A percentile compares a stretch with the other conserved stretches of the same genome.
These are phyloP conservation scores for Sphaerulina populicola DNA, from an alignment of 2,329 filamentous ascomycete species.

Conservation along the genomic window DNA sequence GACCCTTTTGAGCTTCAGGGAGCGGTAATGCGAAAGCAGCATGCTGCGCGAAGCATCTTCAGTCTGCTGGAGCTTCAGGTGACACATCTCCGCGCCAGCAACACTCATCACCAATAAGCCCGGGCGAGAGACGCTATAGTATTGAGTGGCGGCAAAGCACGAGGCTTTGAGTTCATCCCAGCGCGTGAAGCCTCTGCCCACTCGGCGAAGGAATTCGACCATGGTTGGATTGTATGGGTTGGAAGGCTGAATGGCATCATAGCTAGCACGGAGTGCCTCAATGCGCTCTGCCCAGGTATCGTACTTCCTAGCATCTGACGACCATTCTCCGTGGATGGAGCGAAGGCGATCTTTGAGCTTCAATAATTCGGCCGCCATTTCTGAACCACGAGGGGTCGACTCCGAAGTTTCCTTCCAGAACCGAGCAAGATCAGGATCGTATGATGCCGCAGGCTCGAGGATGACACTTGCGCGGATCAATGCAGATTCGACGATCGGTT, in stretches of 20 bases:
- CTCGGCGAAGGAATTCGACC: conserved; percentile 20
- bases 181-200: conserved; percentile 14
- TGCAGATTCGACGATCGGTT: too few species aligned
- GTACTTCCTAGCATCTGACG: not conserved
- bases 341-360: too few species aligned
- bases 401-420: too few species aligned
- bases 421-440: too few species aligned
- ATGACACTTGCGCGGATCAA: too few species aligned
- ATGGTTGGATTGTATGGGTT: conserved; percentile 11
- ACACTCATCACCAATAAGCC: conserved; percentile 34
- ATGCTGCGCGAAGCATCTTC: not conserved
- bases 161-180: conserved; percentile 45
- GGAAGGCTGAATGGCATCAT: conserved; percentile 17
- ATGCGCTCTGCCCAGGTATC: conserved; percentile 3
- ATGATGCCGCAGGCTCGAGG: too few species aligned
- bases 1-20: conserved; percentile 30
- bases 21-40: conserved; percentile 21
- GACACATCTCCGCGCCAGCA: conserved; percentile 36
- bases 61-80: conserved; percentile 30
- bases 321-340: too few species aligned
- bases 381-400: too few species aligned
- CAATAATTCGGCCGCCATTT: too few species aligned
- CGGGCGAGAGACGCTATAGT: conserved; percentile 13
- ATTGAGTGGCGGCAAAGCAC: conserved; percentile 29
- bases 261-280: conserved; percentile 4